Base-by-base conservation (phyloP, 805 yeast species). In the Candida krabiensis region DNA sequence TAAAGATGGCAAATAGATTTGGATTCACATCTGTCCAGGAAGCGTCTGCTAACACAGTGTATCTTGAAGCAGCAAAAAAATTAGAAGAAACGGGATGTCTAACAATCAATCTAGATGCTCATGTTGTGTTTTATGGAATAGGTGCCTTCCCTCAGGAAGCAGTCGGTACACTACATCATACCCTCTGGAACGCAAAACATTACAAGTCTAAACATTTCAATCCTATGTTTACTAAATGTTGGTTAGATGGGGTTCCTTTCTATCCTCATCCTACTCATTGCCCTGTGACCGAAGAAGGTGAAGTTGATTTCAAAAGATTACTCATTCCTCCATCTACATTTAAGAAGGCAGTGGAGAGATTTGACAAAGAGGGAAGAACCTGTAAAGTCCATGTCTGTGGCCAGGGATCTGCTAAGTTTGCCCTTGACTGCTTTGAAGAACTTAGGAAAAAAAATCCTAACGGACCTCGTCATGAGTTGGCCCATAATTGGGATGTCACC, bases 221-320 rank as follows among this genome's bases (percentile, higher is more conserved):
- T 28, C 56, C 58, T 9, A 46, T 47, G 48, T 45, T 41, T 35
- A 42, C 54, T 26, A 52, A 53, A 37, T 52, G 48, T 30, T 53
- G 58, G 58, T 35, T 53, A 22, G 58, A 53, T 37, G 58, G 58
- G 36, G 58, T 53, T 16, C 58, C 58, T 17, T 52, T 55, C 54
- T 41, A 37, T 28, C 54, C 55, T 21, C 50, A 53, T 28, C 42
- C 49, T 24, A 47, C 56, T 16, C 55, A 53, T 27, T 49, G 53
- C 34, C 48, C 53, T 5, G 33, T 53, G 22, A 42, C 44, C 2
- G 45, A 40, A 26, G 52, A 52, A 3, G 56, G 49, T 15, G 40
- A 48, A 32, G 47, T 49, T 16, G 50, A 50, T 37, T 44, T 35
- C 30, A 30, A 38, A 9, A 43, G 49, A 18, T 35, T 53, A 11